Percentiles rank a stretch among this genome's conserved stretches.
phyloP scores from a whole-genome alignment of 257 asterid genomes.

The Solanum rostratum region DNA sequence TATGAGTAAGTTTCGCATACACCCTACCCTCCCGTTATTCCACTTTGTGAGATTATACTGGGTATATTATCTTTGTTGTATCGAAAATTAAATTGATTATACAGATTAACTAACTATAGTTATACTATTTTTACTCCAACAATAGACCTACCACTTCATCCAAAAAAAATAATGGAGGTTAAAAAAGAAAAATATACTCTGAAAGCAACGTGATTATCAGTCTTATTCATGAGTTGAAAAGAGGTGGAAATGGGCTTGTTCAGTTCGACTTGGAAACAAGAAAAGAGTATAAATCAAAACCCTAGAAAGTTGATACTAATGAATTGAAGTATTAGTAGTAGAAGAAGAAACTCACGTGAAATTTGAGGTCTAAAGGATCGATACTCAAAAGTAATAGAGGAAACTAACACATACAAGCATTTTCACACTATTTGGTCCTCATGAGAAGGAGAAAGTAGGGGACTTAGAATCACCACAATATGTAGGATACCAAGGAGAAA shows the following conservation, averaged over 20 bases:
- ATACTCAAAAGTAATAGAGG: neutral
- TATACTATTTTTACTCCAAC: neutral
- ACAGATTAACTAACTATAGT: neutral
- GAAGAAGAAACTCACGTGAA: neutral
- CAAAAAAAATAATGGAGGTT: too few species aligned
- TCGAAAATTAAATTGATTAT: neutral
- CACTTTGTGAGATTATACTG: too few species aligned
- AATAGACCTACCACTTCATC: too few species aligned
- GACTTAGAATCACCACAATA: too few species aligned
- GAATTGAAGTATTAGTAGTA: neutral
- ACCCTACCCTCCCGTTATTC: neutral
- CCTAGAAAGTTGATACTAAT: neutral
- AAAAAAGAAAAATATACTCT: neutral
- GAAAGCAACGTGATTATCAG: slow-evolving; percentile 5
- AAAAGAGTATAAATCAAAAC: neutral
- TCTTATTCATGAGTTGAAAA: slow-evolving; percentile 1
- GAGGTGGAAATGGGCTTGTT: neutral
- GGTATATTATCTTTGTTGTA: neutral
- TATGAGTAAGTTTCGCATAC: neutral
- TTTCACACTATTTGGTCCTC: too few species aligned
- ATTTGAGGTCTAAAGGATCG: slow-evolving; percentile 4
- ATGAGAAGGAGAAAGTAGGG: too few species aligned
- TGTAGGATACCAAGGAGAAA: too few species aligned
- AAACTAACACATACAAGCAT: too few species aligned
- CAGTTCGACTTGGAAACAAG: neutral